Conservation (phyloP, 257 asterid genomes). For the Verbena officinalis region DNA sequence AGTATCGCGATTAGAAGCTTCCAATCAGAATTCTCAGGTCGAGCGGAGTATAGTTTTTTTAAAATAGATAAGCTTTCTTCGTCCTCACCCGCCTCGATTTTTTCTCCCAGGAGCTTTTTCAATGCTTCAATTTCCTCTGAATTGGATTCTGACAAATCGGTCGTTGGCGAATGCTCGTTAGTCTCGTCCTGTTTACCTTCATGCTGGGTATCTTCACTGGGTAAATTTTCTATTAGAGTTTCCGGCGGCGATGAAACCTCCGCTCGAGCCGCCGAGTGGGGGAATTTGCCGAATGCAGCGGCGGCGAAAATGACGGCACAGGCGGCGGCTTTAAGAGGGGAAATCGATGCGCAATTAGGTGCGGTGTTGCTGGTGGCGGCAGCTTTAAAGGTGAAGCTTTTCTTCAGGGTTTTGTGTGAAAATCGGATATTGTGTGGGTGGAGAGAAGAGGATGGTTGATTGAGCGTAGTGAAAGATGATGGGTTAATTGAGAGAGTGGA, state of each 20-base stretch:
- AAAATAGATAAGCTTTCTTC: slow-evolving; percentile 63
- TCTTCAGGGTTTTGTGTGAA: slow-evolving; percentile 13
- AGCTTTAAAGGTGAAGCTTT: slow-evolving; percentile 35
- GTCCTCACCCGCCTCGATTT: slow-evolving; percentile 70
- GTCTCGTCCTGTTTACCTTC: slow-evolving; percentile 16
- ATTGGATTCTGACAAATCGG: slow-evolving; percentile 51
- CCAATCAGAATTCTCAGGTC: slow-evolving; percentile 74
- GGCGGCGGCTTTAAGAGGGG: slow-evolving; percentile 55
- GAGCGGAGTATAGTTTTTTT: slow-evolving; percentile 49
- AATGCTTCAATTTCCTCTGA: slow-evolving; percentile 58
- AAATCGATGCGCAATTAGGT: slow-evolving; percentile 25
- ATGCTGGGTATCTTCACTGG: neutral
- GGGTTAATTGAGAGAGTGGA: slow-evolving; percentile 37
- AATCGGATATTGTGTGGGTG: slow-evolving; percentile 1
- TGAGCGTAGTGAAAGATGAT: slow-evolving; percentile 22
- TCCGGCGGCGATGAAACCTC: slow-evolving; percentile 38
- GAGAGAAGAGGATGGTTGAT: slow-evolving; percentile 26
- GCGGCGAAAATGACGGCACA: slow-evolving; percentile 58
- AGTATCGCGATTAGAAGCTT: slow-evolving; percentile 66
- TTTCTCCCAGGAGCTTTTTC: slow-evolving; percentile 59
- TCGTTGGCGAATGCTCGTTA: slow-evolving; percentile 39
- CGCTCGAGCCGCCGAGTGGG: slow-evolving; percentile 35
- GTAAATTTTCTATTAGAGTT: slow-evolving; percentile 35
- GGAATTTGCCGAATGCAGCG: slow-evolving; percentile 48
- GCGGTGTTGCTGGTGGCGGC: slow-evolving; percentile 30